Evolutionary conservation across 2,329 filamentous ascomycete genomes (phyloP).

Genomic region (Ceratocystis diversiconidia): DNA sequence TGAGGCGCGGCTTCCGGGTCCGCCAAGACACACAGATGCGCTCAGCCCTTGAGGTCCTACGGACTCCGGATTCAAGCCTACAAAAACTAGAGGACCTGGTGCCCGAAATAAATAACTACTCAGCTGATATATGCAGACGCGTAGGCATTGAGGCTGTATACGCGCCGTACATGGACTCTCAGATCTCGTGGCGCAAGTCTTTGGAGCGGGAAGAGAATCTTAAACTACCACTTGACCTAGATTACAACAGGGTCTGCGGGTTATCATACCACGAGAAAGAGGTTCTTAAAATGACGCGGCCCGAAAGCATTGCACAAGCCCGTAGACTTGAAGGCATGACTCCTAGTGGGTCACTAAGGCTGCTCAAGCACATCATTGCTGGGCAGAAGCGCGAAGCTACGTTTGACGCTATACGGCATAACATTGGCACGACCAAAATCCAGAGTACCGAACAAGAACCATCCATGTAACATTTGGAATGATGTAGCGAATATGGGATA

Average conservation of each 20-base stretch:
- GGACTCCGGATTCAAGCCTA: constrained; percentile 46
- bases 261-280: constrained; percentile 68
- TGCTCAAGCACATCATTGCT: constrained; percentile 45
- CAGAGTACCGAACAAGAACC: neutral
- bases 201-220: constrained; percentile 67
- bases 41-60: constrained; percentile 66
- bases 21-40: constrained; percentile 52
- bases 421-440: neutral
- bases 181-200: constrained; percentile 49
- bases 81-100: constrained; percentile 44
- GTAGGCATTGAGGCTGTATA: constrained; percentile 75
- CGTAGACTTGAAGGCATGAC: constrained; percentile 70
- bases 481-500: neutral
- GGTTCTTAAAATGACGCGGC: constrained; percentile 53
- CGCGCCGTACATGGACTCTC: constrained; percentile 68
- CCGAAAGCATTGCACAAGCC: constrained; percentile 80
- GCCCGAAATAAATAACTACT: constrained; percentile 40
- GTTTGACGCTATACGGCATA: constrained; percentile 12
- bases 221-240: constrained; percentile 54
- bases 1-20: constrained; percentile 52
- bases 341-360: constrained; percentile 42
- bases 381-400: constrained; percentile 14
- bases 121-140: constrained; percentile 46
- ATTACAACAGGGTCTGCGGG: constrained; percentile 60
- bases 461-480: neutral